These are phyloP conservation scores for Fistulina hepatica DNA, from an alignment of 1,284 basidiomycete species.

Conservation along the genomic window DNA sequence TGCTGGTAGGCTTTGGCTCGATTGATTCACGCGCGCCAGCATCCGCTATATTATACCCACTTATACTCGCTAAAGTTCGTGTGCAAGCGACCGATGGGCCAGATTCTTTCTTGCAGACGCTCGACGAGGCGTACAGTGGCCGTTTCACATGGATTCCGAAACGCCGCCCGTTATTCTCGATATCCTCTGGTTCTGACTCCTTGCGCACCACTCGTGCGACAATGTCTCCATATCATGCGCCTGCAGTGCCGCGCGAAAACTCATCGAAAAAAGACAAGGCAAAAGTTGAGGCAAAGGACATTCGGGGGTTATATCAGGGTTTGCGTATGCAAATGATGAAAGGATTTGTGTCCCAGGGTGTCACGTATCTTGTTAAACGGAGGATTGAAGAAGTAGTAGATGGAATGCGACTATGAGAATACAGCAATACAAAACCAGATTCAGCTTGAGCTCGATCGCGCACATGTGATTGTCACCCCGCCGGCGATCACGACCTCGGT, in stretches of 20 bases:
- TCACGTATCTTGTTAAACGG: constrained; percentile 47
- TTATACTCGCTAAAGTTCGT: constrained; percentile 47
- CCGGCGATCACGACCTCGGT: too few relatives aligned
- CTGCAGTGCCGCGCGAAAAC: too few relatives aligned
- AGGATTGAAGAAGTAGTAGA: constrained; percentile 20
- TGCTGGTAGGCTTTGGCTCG: neutral
- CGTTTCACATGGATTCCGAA: neutral
- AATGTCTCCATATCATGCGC: too few relatives aligned
- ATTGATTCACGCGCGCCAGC: constrained; percentile 19
- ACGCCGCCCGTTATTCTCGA: neutral
- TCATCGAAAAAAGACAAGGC: too few relatives aligned
- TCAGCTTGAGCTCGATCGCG: too few relatives aligned
- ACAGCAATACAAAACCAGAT: too few relatives aligned
- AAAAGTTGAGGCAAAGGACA: constrained; percentile 5
- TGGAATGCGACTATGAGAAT: too few relatives aligned
- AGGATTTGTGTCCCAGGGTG: constrained; percentile 43
- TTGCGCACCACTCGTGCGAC: too few relatives aligned
- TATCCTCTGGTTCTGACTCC: neutral
- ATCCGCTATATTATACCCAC: constrained; percentile 37
- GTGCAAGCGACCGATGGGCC: constrained; percentile 30
- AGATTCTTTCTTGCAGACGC: constrained; percentile 15
- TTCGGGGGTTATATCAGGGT: constrained; percentile 38
- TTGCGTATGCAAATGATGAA: constrained; percentile 42
- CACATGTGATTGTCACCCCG: too few relatives aligned
- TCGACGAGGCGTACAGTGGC: constrained; percentile 25